phyloP scores from a whole-genome alignment of 1,284 basidiomycete genomes.

The Trametes hirsuta region DNA sequence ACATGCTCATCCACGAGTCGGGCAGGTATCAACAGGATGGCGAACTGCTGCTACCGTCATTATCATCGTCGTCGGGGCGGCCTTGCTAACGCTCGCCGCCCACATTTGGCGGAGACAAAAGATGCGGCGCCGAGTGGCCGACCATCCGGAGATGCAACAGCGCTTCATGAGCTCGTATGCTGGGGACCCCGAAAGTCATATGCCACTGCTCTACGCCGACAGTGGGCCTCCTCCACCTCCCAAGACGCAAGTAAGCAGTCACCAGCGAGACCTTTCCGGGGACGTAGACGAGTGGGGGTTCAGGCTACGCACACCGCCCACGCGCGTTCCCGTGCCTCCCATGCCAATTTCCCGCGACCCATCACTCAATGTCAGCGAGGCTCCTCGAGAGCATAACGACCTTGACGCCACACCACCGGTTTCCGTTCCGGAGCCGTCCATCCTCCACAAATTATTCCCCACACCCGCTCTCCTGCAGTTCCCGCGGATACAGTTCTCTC shows the following conservation, averaged over 20 bases:
- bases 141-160: slow-evolving; percentile 17
- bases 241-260: slow-evolving; percentile 8
- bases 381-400: background rate
- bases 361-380: background rate
- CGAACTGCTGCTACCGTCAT: slow-evolving; percentile 22
- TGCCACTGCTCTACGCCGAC: slow-evolving; percentile 12
- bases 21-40: slow-evolving; percentile 23
- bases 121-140: background rate
- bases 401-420: background rate
- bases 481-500: slow-evolving; percentile 11
- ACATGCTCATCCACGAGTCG: background rate
- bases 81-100: slow-evolving; percentile 18
- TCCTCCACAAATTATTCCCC: background rate
- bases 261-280: background rate
- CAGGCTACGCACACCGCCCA: slow-evolving; percentile 8
- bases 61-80: slow-evolving; percentile 20
- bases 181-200: slow-evolving; percentile 18
- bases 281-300: slow-evolving; percentile 13
- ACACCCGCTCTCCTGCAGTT: slow-evolving; percentile 6
- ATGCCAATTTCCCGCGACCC: slow-evolving; percentile 9
- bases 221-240: slow-evolving; percentile 11
- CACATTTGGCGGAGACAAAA: slow-evolving; percentile 18
- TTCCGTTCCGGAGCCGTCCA: slow-evolving; percentile 7
- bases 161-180: slow-evolving; percentile 18
- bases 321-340: slow-evolving; percentile 17